These are phyloP conservation scores for Perilla frutescens DNA, from an alignment of 257 asterid species.

Conservation along the genomic window DNA sequence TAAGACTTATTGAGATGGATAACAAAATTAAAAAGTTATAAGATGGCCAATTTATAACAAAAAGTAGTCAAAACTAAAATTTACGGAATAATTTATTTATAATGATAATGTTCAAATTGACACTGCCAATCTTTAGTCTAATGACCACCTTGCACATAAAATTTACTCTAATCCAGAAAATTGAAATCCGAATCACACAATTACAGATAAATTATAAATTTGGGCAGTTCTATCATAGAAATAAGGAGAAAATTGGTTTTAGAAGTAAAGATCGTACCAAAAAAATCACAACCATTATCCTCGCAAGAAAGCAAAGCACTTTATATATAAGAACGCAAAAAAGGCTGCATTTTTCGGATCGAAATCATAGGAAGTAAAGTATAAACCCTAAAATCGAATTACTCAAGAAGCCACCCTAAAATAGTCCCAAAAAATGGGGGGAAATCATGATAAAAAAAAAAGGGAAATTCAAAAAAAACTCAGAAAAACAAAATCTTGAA, in stretches of 20 bases:
- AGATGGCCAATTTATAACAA: background rate
- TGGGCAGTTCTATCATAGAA: conserved; percentile 21
- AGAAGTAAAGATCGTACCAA: conserved; percentile 17
- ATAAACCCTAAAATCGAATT: conserved; percentile 43
- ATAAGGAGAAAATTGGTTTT: conserved; percentile 21
- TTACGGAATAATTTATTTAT: too few species aligned
- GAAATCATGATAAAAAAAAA: background rate
- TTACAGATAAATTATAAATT: background rate
- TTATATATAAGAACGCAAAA: conserved; percentile 4
- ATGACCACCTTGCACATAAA: conserved; percentile 12
- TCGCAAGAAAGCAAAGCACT: conserved; percentile 37
- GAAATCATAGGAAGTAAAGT: conserved; percentile 33
- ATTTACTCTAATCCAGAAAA: conserved; percentile 7
- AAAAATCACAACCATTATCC: conserved; percentile 14
- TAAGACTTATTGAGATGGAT: background rate
- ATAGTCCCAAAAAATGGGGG: background rate
- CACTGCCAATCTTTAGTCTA: background rate
- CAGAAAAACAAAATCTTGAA: conserved; percentile 12
- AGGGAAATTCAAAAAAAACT: conserved; percentile 9
- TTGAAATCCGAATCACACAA: conserved; percentile 3
- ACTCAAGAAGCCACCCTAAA: conserved; percentile 22
- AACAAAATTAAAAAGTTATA: background rate
- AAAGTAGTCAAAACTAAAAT: background rate
- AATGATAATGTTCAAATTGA: background rate
- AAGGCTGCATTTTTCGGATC: conserved; percentile 37